phyloP scores from a whole-genome alignment of 1,284 basidiomycete genomes.

The Amylostereum areolatum region DNA sequence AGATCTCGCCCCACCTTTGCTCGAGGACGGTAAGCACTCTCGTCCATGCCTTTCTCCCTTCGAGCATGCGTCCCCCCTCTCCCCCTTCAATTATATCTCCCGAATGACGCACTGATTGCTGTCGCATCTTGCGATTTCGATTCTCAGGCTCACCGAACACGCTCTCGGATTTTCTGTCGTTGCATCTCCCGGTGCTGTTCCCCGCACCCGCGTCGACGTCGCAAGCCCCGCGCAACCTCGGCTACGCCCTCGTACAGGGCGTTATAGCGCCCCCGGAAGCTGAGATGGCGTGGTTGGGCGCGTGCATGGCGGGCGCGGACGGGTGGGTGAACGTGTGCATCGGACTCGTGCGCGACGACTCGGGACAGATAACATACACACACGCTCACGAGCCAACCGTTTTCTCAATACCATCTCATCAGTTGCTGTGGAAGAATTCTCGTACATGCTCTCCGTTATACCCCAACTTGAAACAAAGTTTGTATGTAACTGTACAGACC shows the following conservation, averaged over 20 bases:
- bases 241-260: constrained; percentile 80
- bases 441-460: no score
- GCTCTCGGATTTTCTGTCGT: constrained; percentile 52
- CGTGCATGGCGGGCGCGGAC: constrained; percentile 86
- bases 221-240: constrained; percentile 38
- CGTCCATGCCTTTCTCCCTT: constrained; percentile 1
- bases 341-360: constrained; percentile 31
- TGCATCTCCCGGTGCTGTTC: constrained; percentile 64
- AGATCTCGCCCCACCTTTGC: constrained; percentile 76
- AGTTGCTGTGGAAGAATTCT: no score
- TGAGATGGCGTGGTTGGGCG: constrained; percentile 90
- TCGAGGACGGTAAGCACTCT: constrained; percentile 52
- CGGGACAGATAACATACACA: not conserved
- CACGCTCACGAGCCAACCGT: no score
- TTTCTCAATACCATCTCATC: no score
- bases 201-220: constrained; percentile 29
- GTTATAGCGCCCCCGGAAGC: constrained; percentile 81
- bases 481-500: no score
- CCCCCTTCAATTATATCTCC: not conserved
- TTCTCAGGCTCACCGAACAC: constrained; percentile 52
- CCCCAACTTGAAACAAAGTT: no score
- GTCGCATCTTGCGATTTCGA: constrained; percentile 3
- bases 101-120: not conserved
- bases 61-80: not conserved
- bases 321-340: constrained; percentile 92